Conservation (phyloP, 305 asterid genomes). For the Fraxinus latifolia region DNA sequence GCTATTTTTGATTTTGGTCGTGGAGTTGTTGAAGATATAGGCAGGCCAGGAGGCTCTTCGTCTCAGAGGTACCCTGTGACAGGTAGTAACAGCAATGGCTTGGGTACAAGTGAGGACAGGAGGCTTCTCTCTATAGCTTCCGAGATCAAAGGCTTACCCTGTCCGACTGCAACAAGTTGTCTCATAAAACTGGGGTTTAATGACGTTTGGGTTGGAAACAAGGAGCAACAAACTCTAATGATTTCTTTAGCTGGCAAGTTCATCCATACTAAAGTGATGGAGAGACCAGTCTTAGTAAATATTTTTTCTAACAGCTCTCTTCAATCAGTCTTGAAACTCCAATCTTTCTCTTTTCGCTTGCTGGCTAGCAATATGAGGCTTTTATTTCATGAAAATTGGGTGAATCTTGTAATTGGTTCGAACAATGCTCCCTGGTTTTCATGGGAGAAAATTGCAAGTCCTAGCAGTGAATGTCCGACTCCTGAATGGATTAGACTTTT, state of each 20-base stretch:
- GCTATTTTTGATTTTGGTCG: conserved; percentile 93
- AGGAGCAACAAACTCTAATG: conserved; percentile 68
- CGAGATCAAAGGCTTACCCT: conserved; percentile 84
- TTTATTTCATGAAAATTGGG: conserved; percentile 82
- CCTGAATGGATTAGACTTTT: conserved; percentile 87
- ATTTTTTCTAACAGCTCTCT: conserved; percentile 59
- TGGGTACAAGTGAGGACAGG: conserved; percentile 50
- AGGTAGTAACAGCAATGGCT: conserved; percentile 39
- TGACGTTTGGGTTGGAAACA: conserved; percentile 83
- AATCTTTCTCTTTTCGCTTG: conserved; percentile 64
- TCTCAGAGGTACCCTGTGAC: conserved; percentile 47
- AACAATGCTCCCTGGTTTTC: conserved; percentile 91
- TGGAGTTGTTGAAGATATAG: conserved; percentile 92
- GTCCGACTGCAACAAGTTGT: conserved; percentile 75
- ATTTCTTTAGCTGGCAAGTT: conserved; percentile 69
- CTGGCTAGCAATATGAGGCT: conserved; percentile 71
- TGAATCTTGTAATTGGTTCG: conserved; percentile 57
- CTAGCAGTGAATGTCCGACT: conserved; percentile 73
- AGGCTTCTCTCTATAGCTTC: conserved; percentile 47
- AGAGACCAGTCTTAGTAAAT: conserved; percentile 59
- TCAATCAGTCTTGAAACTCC: conserved; percentile 63
- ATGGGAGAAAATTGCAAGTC: conserved; percentile 68
- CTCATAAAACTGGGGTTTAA: conserved; percentile 58
- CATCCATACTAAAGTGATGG: conserved; percentile 77
- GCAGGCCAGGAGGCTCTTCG: conserved; percentile 65